Evolutionary conservation across 169 alveolate genomes (phyloP), one percentile per base, ranked within the genome.

Genomic region (Fabrea salina): DNA sequence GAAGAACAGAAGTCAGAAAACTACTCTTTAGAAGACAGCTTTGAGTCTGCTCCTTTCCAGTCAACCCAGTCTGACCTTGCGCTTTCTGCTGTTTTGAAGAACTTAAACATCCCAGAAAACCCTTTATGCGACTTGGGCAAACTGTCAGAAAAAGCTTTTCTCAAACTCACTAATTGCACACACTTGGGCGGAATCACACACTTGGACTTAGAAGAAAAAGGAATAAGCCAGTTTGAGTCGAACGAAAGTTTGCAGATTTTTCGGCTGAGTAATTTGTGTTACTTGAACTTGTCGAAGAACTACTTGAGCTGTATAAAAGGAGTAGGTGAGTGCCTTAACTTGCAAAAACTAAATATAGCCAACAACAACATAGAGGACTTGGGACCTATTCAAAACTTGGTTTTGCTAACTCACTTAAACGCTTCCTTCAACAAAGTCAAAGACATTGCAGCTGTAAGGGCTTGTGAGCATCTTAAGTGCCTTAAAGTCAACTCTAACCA

Each of bases 101-200:
- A n/a, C n/a, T n/a, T n/a, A n/a, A n/a, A n/a, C n/a, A n/a, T n/a
- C n/a, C 67, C 67, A 19, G 39, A 56, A 2, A 56, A 56, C 2
- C 67, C 67, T 56, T 56, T 56, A 3, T 22, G 67, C 67, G 67
- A 56, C n/a, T n/a, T 56, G 13, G 67, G 67, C n/a, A 25, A 56
- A 3, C 11, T 56, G 22, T 56, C 67, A 22, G 67, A 56, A 56
- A 25, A 56, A 19, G 30, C n/a, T 22, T 11, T 56, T 25, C 33
- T 56, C 40, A 16, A 25, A 3, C n/a, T 56, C 11, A 13, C 67
- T 16, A 56, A 56, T n/a, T n/a, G 40, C 11, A 11, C 67, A n/a
- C 27, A n/a, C 30, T 13, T 56, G n/a, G 16, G 37, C n/a, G 67
- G 13, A 22, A 22, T 56, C 16, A 25, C 37, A 19, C 40, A 56